Conservation (phyloP, 331 rosid species). For the Stylosanthes scabra region DNA sequence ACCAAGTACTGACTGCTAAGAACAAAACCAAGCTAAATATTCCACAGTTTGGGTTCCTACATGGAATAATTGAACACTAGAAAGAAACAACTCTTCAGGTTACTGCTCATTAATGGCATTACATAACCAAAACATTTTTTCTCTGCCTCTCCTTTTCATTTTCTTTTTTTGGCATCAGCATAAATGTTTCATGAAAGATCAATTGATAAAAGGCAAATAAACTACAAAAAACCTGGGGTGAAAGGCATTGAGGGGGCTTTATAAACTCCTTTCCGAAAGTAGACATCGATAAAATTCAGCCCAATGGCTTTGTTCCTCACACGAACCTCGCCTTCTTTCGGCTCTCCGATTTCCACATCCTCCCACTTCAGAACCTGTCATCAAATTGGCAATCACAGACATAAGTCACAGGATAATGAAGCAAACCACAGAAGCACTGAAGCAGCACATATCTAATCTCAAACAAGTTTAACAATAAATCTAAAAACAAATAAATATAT, state of each 20-base stretch:
- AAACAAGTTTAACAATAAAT: neutral
- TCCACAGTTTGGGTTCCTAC: neutral
- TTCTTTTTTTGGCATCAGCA: neutral
- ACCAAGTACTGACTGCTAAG: neutral
- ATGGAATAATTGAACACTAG: neutral
- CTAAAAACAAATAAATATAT: no score
- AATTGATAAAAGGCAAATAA: neutral
- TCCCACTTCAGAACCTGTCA: conserved; percentile 87
- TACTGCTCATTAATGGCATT: no score
- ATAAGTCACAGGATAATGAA: neutral
- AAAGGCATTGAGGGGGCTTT: conserved; percentile 67
- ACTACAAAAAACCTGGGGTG: conserved; percentile 68
- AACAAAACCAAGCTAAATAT: neutral
- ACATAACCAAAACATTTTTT: no score
- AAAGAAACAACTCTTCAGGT: no score
- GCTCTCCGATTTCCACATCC: conserved; percentile 85
- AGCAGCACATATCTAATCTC: neutral
- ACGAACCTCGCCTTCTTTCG: conserved; percentile 81
- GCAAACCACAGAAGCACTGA: neutral
- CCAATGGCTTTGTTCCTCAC: conserved; percentile 83
- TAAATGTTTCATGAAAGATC: neutral
- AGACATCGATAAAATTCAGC: conserved; percentile 80
- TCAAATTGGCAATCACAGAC: neutral
- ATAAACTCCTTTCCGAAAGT: conserved; percentile 83
- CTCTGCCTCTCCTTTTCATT: neutral